Evolutionary conservation across 306 rosid species (phyloP), one percentile per base, ranked within the genome.

Genomic region (Prunus fruticosa): DNA sequence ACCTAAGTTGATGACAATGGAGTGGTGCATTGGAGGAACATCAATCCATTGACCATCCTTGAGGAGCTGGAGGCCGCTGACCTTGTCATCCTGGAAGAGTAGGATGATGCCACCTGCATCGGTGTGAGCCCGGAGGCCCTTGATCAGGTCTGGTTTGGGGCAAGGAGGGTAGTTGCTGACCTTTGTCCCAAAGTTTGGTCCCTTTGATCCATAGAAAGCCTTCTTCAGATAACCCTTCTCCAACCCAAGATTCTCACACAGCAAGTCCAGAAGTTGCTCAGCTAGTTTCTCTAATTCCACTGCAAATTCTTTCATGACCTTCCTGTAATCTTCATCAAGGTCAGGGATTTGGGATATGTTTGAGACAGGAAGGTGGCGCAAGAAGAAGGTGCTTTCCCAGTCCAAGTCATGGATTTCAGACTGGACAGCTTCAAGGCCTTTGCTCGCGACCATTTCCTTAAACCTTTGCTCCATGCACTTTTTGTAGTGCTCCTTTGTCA

Each of bases 91-190:
- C 83, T 96, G 99, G 79, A 96, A 96, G 66, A 96, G 96, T 2
- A 92, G 79, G 72, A 96, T 96, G 81, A 96, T n/a, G 73, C 99
- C 99, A 8, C 99, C 99, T 27, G 99, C 99, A 51, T 96, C 99
- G 0, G 98, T 96, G 85, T 96, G 99, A 46, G 98, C 99, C 74
- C 98, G 85, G 0, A 96, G 97, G 3, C 99, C 99, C 77, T 96
- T 87, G 74, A 96, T 88, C 6, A 96, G 93, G 8, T 96, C 97
- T 3, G 99, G 98, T 34, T 93, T 92, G 16, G 98, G 97, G 75
- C 99, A 96, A 0, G 96, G 93, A 79, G 98, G 98, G 86, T 96
- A 96, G 84, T 89, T 92, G 83, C 99, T 92, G 1, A 96, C 96
- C 81, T 96, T 96, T 4, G 97, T 89, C 6, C 99, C 99, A 78